These are phyloP conservation scores for Yueomyces sp. DNA, from an alignment of 805 yeast genomes.

Conservation along the genomic window DNA sequence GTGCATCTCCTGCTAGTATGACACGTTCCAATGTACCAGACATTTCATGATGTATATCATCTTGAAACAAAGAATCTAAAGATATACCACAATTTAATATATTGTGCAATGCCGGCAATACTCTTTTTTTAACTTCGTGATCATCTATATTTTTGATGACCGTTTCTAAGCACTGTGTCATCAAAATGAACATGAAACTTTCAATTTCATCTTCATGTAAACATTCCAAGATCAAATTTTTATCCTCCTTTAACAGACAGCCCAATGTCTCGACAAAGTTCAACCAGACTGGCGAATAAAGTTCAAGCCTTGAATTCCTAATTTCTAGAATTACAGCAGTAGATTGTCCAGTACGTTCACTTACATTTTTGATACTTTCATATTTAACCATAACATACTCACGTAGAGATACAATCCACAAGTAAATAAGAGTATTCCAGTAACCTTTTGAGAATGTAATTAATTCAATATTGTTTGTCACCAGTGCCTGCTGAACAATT, in stretches of 20 bases:
- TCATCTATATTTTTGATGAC: conserved; percentile 33
- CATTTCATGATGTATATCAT: conserved; percentile 58
- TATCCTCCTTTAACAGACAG: conserved; percentile 40
- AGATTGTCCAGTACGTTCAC: neutral
- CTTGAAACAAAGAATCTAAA: conserved; percentile 47
- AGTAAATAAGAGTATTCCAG: conserved; percentile 45
- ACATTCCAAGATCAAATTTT: conserved; percentile 30
- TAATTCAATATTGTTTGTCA: conserved; percentile 27
- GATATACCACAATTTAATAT: conserved; percentile 45
- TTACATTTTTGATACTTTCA: conserved; percentile 15
- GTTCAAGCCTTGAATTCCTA: conserved; percentile 11
- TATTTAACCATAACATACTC: conserved; percentile 63
- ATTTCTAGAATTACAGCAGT: conserved; percentile 10
- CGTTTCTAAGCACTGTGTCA: conserved; percentile 73
- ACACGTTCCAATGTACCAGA: conserved; percentile 66
- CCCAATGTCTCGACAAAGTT: conserved; percentile 69
- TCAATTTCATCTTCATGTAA: conserved; percentile 40
- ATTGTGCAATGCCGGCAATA: conserved; percentile 38
- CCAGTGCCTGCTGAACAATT: conserved; percentile 27
- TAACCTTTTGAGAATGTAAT: conserved; percentile 40
- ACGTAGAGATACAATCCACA: conserved; percentile 67
- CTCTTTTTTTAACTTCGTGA: conserved; percentile 18
- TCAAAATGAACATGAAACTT: conserved; percentile 63
- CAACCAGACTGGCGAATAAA: conserved; percentile 49
- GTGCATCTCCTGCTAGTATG: conserved; percentile 39